A percentile compares a stretch with the other conserved stretches of the same genome.
phyloP scores from a whole-genome alignment of 352 stramenopile species.

The Globisporangium rhizosaccharum region DNA sequence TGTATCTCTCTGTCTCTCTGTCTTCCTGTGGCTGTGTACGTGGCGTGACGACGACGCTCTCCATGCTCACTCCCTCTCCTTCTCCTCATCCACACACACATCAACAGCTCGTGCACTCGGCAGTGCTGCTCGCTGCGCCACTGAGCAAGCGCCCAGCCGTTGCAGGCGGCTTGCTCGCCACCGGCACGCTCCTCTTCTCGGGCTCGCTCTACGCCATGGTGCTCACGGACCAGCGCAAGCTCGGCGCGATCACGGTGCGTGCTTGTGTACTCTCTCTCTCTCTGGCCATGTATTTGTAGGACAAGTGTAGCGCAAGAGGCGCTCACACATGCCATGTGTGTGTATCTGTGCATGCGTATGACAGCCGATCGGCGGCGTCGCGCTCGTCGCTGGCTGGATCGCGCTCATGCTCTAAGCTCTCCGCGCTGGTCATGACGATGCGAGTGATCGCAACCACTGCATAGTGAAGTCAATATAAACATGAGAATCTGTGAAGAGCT shows the following conservation, averaged over 20 bases:
- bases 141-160: slow-evolving; percentile 55
- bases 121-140: slow-evolving; percentile 61
- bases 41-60: background rate
- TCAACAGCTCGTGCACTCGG: slow-evolving; percentile 58
- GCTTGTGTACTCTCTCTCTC: slow-evolving; percentile 3
- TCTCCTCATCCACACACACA: background rate
- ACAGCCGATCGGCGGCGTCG: slow-evolving; percentile 63
- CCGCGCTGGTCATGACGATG: no score
- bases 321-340: background rate
- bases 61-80: no score
- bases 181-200: slow-evolving; percentile 70
- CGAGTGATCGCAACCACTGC: no score
- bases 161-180: slow-evolving; percentile 49
- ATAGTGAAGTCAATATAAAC: background rate
- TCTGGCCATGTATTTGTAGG: background rate
- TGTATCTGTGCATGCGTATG: background rate
- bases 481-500: no score
- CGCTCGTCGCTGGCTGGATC: slow-evolving; percentile 68
- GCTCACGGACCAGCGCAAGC: slow-evolving; percentile 64
- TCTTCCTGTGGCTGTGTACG: background rate
- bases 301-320: no score
- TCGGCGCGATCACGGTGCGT: slow-evolving; percentile 69
- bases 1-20: background rate
- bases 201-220: slow-evolving; percentile 77
- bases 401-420: slow-evolving; percentile 45